These are phyloP conservation scores for Withania somnifera DNA, from an alignment of 305 asterid species.

Conservation along the genomic window DNA sequence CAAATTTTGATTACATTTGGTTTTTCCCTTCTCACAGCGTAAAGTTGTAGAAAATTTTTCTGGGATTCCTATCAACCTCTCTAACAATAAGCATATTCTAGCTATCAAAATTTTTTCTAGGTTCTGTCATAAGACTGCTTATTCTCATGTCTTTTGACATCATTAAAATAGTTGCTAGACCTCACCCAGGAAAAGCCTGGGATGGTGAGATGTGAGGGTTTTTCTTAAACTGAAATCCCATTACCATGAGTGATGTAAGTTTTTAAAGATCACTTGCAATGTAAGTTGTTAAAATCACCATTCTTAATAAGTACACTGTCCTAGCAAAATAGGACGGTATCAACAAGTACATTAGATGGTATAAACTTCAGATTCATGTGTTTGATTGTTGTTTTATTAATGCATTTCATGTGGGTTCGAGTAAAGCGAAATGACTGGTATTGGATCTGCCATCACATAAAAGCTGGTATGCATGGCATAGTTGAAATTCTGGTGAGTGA, in stretches of 20 bases:
- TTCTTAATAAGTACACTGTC: background rate
- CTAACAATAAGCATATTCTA: background rate
- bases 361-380: background rate
- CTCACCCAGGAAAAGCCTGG: background rate
- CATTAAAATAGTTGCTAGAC: background rate
- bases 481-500: conserved; percentile 84
- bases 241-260: background rate
- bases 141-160: background rate
- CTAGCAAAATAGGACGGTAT: background rate
- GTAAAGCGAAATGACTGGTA: conserved; percentile 96
- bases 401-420: conserved; percentile 75
- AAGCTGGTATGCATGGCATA: conserved; percentile 82
- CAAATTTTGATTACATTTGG: background rate
- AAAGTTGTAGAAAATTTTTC: background rate
- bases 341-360: background rate
- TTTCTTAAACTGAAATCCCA: background rate
- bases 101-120: background rate
- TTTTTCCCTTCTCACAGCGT: background rate
- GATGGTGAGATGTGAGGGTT: background rate
- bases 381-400: background rate
- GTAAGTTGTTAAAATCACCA: background rate
- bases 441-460: conserved; percentile 97
- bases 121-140: background rate
- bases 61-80: background rate
- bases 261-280: background rate